phyloP scores from a whole-genome alignment of 2,329 filamentous ascomycete genomes.

The Fusarium illudens region DNA sequence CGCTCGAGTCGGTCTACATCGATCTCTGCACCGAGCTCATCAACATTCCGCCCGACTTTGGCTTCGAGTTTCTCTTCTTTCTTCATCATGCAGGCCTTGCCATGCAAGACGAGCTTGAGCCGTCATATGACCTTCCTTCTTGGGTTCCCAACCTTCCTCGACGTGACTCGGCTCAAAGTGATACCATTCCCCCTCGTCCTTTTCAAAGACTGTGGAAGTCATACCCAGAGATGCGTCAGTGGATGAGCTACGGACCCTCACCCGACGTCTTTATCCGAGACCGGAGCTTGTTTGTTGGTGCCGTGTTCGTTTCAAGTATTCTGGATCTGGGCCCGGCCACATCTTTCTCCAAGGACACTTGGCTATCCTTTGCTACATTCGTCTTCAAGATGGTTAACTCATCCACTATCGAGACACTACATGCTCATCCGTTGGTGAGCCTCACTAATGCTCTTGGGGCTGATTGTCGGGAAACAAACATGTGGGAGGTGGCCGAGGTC shows the following conservation, averaged over 20 bases:
- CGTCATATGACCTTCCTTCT: background rate
- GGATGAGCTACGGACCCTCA: background rate
- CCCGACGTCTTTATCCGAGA: background rate
- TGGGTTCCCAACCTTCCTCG: constrained; percentile 1
- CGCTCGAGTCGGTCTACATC: background rate
- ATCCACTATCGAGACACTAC: rapidly evolving
- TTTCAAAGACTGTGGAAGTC: background rate
- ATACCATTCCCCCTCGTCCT: background rate
- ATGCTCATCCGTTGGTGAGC: background rate
- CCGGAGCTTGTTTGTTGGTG: background rate
- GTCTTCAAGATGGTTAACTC: background rate
- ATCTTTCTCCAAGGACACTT: background rate
- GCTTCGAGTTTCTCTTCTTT: background rate
- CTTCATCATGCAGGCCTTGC: background rate
- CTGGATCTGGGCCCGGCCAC: background rate
- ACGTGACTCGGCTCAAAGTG: background rate
- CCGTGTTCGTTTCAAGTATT: background rate
- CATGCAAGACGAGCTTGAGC: rapidly evolving
- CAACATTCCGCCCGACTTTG: rapidly evolving
- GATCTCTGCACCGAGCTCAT: background rate
- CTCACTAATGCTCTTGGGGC: background rate
- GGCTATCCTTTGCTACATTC: background rate
- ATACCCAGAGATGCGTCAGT: background rate
- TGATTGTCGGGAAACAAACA: rapidly evolving
- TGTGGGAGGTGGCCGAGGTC: background rate